phyloP scores from a whole-genome alignment of 352 stramenopile species.

The Globisporangium radiosum region DNA sequence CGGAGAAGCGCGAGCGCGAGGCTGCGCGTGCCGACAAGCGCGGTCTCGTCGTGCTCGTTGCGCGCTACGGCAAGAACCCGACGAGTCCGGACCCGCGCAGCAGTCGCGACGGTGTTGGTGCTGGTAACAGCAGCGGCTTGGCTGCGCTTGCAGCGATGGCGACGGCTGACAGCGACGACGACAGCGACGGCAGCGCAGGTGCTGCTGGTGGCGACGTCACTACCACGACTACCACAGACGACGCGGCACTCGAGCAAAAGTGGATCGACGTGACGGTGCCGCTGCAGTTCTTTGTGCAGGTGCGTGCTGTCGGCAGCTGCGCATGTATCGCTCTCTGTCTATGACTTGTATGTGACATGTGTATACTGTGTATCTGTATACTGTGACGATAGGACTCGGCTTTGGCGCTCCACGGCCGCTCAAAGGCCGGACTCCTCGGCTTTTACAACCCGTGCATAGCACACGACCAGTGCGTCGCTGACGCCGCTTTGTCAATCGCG shows the following conservation, averaged over 20 bases:
- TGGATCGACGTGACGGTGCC: slow-evolving; percentile 78
- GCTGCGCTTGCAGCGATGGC: slow-evolving; percentile 16
- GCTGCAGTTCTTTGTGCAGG: slow-evolving; percentile 76
- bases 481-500: slow-evolving; percentile 11
- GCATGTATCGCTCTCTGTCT: neutral
- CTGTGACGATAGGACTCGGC: slow-evolving; percentile 33
- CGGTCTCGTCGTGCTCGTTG: slow-evolving; percentile 67
- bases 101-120: no score
- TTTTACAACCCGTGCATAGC: slow-evolving; percentile 81
- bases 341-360: neutral
- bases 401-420: slow-evolving; percentile 41
- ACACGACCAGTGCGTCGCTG: slow-evolving; percentile 33
- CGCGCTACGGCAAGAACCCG: slow-evolving; percentile 69
- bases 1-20: slow-evolving; percentile 55
- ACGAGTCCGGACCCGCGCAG: slow-evolving; percentile 35
- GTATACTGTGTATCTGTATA: neutral
- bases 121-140: neutral
- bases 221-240: neutral
- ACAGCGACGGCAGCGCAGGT: slow-evolving; percentile 10
- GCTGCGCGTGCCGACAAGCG: slow-evolving; percentile 30
- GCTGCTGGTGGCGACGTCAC: slow-evolving; percentile 16
- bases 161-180: slow-evolving; percentile 10
- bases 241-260: slow-evolving; percentile 26
- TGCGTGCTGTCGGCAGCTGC: slow-evolving; percentile 12
- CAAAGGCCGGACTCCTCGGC: slow-evolving; percentile 63